A percentile compares a stretch with the other conserved stretches of the same genome.
Conservation (phyloP, 2,329 filamentous ascomycete species). For the Fusarium stilboides region DNA sequence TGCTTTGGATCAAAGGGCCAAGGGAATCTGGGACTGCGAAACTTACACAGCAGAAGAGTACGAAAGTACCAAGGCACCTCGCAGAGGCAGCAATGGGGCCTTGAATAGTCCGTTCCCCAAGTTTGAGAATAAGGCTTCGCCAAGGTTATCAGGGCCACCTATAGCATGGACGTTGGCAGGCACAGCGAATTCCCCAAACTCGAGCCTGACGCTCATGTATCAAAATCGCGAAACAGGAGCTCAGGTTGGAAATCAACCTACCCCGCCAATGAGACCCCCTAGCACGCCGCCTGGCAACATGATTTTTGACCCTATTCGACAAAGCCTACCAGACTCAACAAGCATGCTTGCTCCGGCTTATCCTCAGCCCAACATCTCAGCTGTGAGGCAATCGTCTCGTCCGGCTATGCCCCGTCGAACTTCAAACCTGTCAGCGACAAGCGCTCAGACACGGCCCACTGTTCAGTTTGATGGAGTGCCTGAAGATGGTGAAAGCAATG, state of each 20-base stretch:
- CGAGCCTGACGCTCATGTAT: constrained; percentile 86
- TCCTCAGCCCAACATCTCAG: constrained; percentile 65
- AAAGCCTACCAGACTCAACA: constrained; percentile 65
- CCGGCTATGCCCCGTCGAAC: constrained; percentile 48
- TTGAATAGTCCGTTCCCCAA: constrained; percentile 60
- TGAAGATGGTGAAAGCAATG: constrained; percentile 53
- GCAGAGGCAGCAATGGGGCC: constrained; percentile 56
- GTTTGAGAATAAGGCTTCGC: constrained; percentile 64
- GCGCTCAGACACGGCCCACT: constrained; percentile 42
- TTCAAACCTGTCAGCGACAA: constrained; percentile 42
- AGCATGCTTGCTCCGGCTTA: constrained; percentile 66
- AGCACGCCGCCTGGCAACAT: constrained; percentile 70
- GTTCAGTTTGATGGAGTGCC: constrained; percentile 52
- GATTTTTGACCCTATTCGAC: constrained; percentile 73
- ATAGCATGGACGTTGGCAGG: constrained; percentile 92
- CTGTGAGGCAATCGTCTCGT: constrained; percentile 62
- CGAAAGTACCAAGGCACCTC: constrained; percentile 75
- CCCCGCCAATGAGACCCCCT: constrained; percentile 52
- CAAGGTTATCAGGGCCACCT: constrained; percentile 61
- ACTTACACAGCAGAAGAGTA: constrained; percentile 81
- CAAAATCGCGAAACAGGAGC: constrained; percentile 62
- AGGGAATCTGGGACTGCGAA: constrained; percentile 85
- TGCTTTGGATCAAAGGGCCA: constrained; percentile 87
- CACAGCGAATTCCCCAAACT: constrained; percentile 87
- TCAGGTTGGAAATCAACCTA: constrained; percentile 20